Conservation (phyloP, 164 flowering plant genomes). For the Magnolia kwangsiensis region DNA sequence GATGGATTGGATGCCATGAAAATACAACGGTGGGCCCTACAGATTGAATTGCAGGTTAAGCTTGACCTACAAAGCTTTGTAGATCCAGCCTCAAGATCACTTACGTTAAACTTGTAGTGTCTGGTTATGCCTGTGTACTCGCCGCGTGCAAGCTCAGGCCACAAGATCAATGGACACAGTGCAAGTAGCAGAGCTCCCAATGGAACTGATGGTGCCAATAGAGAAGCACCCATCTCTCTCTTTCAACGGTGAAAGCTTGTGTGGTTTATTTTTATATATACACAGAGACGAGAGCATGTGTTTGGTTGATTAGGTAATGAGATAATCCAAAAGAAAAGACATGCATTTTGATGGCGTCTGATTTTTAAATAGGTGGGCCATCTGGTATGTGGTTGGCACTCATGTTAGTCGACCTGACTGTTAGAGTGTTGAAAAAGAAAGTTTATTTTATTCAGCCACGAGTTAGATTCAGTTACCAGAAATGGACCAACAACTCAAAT, state of each 20-base stretch:
- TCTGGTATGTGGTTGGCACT: background rate
- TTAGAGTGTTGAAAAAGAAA: conserved; percentile 11
- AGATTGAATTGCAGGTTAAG: too few species aligned
- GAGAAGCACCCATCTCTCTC: conserved; percentile 14
- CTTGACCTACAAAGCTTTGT: too few species aligned
- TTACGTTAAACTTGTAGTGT: conserved; percentile 44
- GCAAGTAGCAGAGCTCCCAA: conserved; percentile 7
- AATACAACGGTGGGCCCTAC: too few species aligned
- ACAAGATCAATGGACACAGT: conserved; percentile 10
- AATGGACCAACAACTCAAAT: background rate
- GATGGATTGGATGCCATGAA: too few species aligned
- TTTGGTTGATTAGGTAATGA: conserved; percentile 5
- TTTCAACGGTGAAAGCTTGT: background rate
- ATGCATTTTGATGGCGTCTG: background rate
- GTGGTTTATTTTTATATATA: background rate
- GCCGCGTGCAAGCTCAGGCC: conserved; percentile 17
- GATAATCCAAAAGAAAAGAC: background rate
- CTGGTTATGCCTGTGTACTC: conserved; percentile 28
- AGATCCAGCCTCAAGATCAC: background rate
- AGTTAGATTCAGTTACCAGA: background rate
- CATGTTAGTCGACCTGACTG: conserved; percentile 10
- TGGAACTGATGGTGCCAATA: conserved; percentile 7
- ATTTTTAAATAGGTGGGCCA: background rate
- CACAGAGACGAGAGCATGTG: background rate
- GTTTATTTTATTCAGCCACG: background rate